phyloP scores from a whole-genome alignment of 2,329 filamentous ascomycete genomes.

The Lizonia empirigonia region DNA sequence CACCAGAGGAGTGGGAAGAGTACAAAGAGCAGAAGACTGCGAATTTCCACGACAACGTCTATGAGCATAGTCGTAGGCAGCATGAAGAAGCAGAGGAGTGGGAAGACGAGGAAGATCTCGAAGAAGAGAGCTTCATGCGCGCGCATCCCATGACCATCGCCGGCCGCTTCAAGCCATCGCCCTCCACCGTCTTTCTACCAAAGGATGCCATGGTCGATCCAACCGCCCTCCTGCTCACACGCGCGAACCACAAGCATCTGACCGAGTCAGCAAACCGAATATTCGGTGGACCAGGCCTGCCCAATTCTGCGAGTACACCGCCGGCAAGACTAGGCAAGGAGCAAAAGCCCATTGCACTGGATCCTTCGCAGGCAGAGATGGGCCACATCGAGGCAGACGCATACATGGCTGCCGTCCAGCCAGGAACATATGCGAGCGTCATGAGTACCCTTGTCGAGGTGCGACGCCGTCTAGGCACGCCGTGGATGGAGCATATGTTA shows the following conservation, averaged over 20 bases:
- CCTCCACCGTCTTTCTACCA: constrained; percentile 77
- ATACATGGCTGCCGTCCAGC: constrained; percentile 71
- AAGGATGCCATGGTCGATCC: constrained; percentile 71
- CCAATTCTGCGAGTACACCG: constrained; percentile 74
- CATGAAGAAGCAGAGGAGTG: constrained; percentile 50
- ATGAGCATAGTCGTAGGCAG: constrained; percentile 52
- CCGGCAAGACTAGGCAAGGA: constrained; percentile 58
- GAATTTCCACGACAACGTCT: constrained; percentile 42
- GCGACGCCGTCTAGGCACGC: constrained; percentile 71
- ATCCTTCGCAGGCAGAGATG: constrained; percentile 70
- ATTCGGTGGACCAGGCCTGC: constrained; percentile 78
- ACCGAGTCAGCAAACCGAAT: constrained; percentile 70
- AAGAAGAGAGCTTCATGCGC: constrained; percentile 56
- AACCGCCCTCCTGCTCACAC: constrained; percentile 70
- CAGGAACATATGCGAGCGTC: constrained; percentile 71
- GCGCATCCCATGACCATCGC: constrained; percentile 75
- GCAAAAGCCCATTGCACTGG: constrained; percentile 69
- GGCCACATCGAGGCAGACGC: constrained; percentile 75
- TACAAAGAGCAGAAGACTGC: constrained; percentile 41
- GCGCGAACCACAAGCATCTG: constrained; percentile 72
- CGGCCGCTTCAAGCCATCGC: constrained; percentile 75
- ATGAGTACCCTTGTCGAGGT: constrained; percentile 74
- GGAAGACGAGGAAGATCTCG: constrained; percentile 37
- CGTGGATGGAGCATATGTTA: constrained; percentile 72
- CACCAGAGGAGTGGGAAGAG: constrained; percentile 42